Evolutionary conservation across 371 early-diverging fungal genomes (phyloP).

Genomic region (Lichtheimia hyalospora): DNA sequence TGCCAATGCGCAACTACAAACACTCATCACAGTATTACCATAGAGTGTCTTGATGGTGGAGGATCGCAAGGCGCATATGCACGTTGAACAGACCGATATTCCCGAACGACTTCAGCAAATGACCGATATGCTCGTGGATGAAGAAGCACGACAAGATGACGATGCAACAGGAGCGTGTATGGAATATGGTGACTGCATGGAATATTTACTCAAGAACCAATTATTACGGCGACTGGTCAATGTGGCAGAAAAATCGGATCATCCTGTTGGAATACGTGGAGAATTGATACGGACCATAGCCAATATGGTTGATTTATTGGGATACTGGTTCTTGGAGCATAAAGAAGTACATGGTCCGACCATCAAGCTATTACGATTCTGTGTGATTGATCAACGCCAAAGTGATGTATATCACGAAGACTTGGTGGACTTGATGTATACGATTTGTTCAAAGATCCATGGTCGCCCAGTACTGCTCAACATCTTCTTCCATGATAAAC

Average conservation of each 20-base stretch:
- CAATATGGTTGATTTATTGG: slow-evolving; percentile 82
- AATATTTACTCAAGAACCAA: slow-evolving; percentile 83
- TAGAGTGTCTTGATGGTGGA: slow-evolving; percentile 63
- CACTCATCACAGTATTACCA: not conserved
- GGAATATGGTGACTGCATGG: slow-evolving; percentile 76
- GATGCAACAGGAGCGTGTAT: slow-evolving; percentile 85
- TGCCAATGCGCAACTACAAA: not conserved
- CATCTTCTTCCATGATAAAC: slow-evolving; percentile 87
- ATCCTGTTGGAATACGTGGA: slow-evolving; percentile 84
- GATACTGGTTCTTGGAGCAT: slow-evolving; percentile 87
- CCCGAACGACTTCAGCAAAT: slow-evolving; percentile 75
- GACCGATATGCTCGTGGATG: slow-evolving; percentile 90
- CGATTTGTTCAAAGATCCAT: slow-evolving; percentile 88
- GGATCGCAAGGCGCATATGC: slow-evolving; percentile 52
- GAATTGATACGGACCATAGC: slow-evolving; percentile 81
- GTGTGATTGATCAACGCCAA: slow-evolving; percentile 59
- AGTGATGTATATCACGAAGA: slow-evolving; percentile 78
- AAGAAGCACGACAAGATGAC: slow-evolving; percentile 77
- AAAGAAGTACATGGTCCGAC: slow-evolving; percentile 89
- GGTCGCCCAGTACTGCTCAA: slow-evolving; percentile 85
- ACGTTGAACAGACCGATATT: slow-evolving; percentile 81
- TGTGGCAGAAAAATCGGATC: slow-evolving; percentile 75
- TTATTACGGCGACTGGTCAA: slow-evolving; percentile 79
- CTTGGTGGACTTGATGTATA: slow-evolving; percentile 86
- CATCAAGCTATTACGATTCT: slow-evolving; percentile 71